These are phyloP conservation scores for Cenchrus purpureus DNA, from an alignment of 176 grass and related monocot species.

Conservation along the genomic window DNA sequence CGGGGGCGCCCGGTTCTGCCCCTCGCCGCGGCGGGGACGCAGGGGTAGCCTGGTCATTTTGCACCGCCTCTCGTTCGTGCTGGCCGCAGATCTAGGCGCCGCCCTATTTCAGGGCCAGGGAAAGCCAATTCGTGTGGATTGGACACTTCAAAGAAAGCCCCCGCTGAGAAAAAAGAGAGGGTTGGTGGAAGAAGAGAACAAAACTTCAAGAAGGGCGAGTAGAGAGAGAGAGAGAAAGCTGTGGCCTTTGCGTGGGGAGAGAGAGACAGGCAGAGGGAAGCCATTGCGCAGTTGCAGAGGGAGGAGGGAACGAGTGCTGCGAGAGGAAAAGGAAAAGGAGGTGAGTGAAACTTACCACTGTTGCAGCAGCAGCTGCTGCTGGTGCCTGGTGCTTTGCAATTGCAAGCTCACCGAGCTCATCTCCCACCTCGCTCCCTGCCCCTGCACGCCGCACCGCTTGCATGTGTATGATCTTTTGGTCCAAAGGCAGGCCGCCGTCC, in stretches of 20 bases:
- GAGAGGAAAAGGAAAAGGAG: neutral
- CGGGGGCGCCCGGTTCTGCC: conserved; percentile 29
- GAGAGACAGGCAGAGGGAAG: neutral
- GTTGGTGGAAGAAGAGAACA: conserved; percentile 29
- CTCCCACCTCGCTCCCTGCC: neutral
- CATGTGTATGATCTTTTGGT: conserved; percentile 45
- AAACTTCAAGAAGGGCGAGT: neutral
- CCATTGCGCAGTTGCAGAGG: conserved; percentile 9
- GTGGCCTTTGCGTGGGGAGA: neutral
- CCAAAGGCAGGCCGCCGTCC: conserved; percentile 28
- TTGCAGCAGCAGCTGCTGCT: neutral
- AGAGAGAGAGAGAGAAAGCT: neutral
- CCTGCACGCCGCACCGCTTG: neutral
- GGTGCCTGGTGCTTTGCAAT: too few species aligned
- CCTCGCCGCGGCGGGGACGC: neutral
- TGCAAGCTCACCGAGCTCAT: neutral
- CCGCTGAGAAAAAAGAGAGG: neutral
- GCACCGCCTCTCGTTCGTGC: neutral
- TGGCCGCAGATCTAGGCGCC: conserved; percentile 50
- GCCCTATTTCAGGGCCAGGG: conserved; percentile 46
- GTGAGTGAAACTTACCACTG: conserved; percentile 44
- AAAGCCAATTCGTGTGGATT: conserved; percentile 49
- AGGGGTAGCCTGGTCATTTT: conserved; percentile 38
- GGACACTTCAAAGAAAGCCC: conserved; percentile 46
- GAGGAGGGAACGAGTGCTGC: neutral